Evolutionary conservation across 768 basidiomycete species (phyloP), one percentile per base, ranked within the genome.

Genomic region (Holtermannia corniformis): DNA sequence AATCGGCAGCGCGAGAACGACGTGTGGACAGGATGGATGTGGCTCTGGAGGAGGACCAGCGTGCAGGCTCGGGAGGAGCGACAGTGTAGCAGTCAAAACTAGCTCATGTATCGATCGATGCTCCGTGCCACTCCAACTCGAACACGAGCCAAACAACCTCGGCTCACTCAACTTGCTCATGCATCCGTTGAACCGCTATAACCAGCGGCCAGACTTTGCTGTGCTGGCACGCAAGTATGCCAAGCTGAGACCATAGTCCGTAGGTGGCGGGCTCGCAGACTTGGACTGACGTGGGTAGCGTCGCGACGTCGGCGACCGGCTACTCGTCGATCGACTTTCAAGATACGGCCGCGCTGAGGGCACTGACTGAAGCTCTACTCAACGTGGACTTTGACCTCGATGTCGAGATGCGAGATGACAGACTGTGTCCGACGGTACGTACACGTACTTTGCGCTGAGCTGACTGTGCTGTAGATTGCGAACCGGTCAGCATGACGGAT

Each of bases 351-450:
- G 81, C 86, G 2, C 82, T 87, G 68, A 78, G 92, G 63, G 77
- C 80, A 42, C 74, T 95, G 59, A 93, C 92, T 1, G 77, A 84
- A 61, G 86, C 86, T 0, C 76, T 96, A 21, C 76, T 93, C 25
- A 74, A 77, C 56, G 77, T 82, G 24, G 87, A 92, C 72, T 93
- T 90, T 64, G 71, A 75, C 1, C 63, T 93, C 27, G 73, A 73
- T 26, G 61, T 92, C 0, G 60, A 73, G 2, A 71, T 95, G 12
- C 85, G 86, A 1, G 67, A 75, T 2, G 79, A 88, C 71, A 75
- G 91, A 50, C 73, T 95, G 4, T 93, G 91, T 71, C 92, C 92
- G 26, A 86, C 91, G 0, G 90, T 93, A 64, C 53, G 81, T 69
- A 21, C 11, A 1, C 20, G 14, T 45, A 20, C 22, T 41, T 7